Base-by-base conservation (phyloP, 176 grass and related monocot species). In the Ananas comosus region DNA sequence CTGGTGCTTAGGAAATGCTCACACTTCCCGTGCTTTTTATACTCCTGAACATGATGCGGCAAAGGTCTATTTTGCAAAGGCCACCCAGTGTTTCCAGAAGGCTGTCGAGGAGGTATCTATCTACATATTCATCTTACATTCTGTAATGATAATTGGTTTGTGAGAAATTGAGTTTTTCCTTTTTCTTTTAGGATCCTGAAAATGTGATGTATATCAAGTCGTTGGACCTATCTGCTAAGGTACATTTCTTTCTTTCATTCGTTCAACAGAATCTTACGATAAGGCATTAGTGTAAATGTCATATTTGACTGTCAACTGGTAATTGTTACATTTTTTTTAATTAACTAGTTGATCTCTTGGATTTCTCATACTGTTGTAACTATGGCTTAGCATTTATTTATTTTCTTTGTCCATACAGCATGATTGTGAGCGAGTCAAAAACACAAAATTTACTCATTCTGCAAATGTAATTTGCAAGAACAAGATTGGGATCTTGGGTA, bases 1-100 rank as follows among this genome's bases (percentile, higher is more conserved):
- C 6, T 85, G 77, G 77, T 80, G 77, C 72, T 75, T 85, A 58
- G 83, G 83, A 49, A 85, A 85, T 66, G 83, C 83, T 18, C 70
- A 85, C 25, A 85, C 78, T 13, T 76, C 71, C 54, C 66, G 76
- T 72, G 83, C 67, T 0, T 85, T 85, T 24, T 74, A 67, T 17
- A 80, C 59, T 16, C 67, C 78, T 11, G 78, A 85, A 5, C 53
- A 72, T 51, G 27, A 70, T 5, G 10, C 66, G 51, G 67, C 83
- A 51, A 80, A 76, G 57, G 72, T 68, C 64, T 80, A 61, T 74
- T 85, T 85, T 63, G 67, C 68, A 49, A 85, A 85, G 72, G 66
- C 83, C 59, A 75, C 72, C 51, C 71, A 76, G 65, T 85, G 83
- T 69, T 85, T 80, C 61, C 50, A 76, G 74, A 42, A 59, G 47